Conservation (phyloP, 345 rosid genomes). For the Jatropha curcas region DNA sequence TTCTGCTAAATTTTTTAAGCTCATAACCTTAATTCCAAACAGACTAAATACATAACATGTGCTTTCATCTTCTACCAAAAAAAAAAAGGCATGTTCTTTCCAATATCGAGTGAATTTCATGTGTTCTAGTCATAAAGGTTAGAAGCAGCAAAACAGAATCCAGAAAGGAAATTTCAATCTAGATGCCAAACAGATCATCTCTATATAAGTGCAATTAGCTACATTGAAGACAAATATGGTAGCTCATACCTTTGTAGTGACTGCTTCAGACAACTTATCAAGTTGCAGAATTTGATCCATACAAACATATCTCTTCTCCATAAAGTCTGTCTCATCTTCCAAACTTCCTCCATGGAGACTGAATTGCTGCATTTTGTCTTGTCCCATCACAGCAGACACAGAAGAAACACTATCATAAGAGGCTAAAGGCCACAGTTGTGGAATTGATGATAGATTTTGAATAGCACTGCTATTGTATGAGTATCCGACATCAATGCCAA, state of each 20-base stretch:
- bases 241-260: conserved; percentile 33
- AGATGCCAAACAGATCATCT: too few species aligned
- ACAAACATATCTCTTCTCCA: conserved; percentile 22
- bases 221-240: neutral
- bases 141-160: too few species aligned
- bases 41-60: too few species aligned
- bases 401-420: conserved; percentile 31
- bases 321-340: conserved; percentile 15
- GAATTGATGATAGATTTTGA: conserved; percentile 33
- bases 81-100: too few species aligned
- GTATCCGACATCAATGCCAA: too few species aligned
- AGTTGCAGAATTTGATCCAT: conserved; percentile 35
- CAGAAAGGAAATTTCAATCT: too few species aligned
- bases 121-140: too few species aligned
- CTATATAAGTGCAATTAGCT: too few species aligned
- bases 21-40: too few species aligned
- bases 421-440: conserved; percentile 31
- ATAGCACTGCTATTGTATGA: conserved; percentile 20
- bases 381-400: conserved; percentile 25
- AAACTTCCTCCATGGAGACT: conserved; percentile 24
- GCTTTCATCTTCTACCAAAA: too few species aligned
- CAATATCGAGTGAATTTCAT: too few species aligned
- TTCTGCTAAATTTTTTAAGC: too few species aligned
- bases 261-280: conserved; percentile 33
- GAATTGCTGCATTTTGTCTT: conserved; percentile 22